phyloP scores from a whole-genome alignment of 192 early-diverging fungal genomes.

The Coemansia sp. region DNA sequence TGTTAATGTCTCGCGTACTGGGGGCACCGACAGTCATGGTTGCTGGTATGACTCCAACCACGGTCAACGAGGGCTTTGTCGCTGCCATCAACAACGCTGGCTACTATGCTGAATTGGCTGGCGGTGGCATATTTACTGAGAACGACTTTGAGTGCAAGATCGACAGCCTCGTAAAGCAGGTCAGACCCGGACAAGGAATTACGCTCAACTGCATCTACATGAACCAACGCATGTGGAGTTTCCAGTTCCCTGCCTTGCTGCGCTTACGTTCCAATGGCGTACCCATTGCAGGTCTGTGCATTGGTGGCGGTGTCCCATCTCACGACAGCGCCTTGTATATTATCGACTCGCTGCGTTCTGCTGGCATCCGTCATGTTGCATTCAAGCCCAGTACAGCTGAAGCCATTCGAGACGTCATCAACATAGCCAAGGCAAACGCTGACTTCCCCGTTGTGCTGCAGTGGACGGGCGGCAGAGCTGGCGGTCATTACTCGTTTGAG shows the following conservation, averaged over 20 bases:
- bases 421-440: constrained; percentile 81
- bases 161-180: constrained; percentile 69
- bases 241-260: constrained; percentile 80
- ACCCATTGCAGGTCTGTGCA: constrained; percentile 89
- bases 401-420: constrained; percentile 79
- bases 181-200: constrained; percentile 82
- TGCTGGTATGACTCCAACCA: constrained; percentile 93
- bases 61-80: constrained; percentile 78
- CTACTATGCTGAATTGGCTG: constrained; percentile 89
- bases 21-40: constrained; percentile 93
- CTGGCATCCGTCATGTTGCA: constrained; percentile 76
- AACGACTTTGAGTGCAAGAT: constrained; percentile 70
- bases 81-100: constrained; percentile 88
- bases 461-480: constrained; percentile 97
- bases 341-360: constrained; percentile 70
- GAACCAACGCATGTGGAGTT: constrained; percentile 71
- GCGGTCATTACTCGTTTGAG: constrained; percentile 97
- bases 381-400: constrained; percentile 87
- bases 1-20: constrained; percentile 81
- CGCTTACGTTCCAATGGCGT: constrained; percentile 82
- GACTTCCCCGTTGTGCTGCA: constrained; percentile 89
- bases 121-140: constrained; percentile 87
- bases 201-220: constrained; percentile 89
- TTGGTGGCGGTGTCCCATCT: constrained; percentile 92
- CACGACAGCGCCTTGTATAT: constrained; percentile 67